phyloP scores from a whole-genome alignment of 1,284 basidiomycete species.

The Boletellus deceptivus region DNA sequence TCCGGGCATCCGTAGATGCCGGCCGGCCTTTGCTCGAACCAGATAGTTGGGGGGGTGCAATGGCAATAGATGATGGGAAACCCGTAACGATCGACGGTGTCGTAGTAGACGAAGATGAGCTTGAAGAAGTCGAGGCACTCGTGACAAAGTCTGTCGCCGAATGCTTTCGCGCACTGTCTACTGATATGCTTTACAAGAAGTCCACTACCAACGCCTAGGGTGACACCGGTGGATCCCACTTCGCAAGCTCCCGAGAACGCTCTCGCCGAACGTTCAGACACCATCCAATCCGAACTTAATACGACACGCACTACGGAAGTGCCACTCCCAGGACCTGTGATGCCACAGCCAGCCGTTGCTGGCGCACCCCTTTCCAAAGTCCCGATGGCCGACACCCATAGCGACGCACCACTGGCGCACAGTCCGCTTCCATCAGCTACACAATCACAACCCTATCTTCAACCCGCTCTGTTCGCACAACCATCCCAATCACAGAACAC shows the following conservation, averaged over 20 bases:
- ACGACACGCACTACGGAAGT: neutral
- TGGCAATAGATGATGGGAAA: conserved; percentile 45
- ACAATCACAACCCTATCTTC: conserved; percentile 15
- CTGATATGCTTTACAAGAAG: conserved; percentile 40
- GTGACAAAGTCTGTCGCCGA: conserved; percentile 32
- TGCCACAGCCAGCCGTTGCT: conserved; percentile 1
- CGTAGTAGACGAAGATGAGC: conserved; percentile 34
- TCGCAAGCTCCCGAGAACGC: conserved; percentile 9
- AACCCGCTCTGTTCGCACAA: conserved; percentile 11
- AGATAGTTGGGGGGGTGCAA: conserved; percentile 57
- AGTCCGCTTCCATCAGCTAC: conserved; percentile 1
- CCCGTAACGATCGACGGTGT: conserved; percentile 37
- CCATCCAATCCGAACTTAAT: conserved; percentile 1
- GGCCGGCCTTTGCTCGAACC: conserved; percentile 42
- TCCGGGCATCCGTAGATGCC: conserved; percentile 38
- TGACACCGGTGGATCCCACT: conserved; percentile 45
- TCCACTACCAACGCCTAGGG: conserved; percentile 56
- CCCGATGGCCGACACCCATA: neutral
- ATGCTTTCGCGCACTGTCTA: conserved; percentile 18
- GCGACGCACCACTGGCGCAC: conserved; percentile 1
- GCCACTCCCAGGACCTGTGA: conserved; percentile 1
- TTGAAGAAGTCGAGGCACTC: conserved; percentile 37
- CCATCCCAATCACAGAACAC: conserved; percentile 22
- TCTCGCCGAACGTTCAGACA: neutral
- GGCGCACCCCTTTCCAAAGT: conserved; percentile 2